Percentiles rank a stretch among this genome's conserved stretches.
Evolutionary conservation across 345 rosid species (phyloP).

Genomic region (Corchorus capsularis): DNA sequence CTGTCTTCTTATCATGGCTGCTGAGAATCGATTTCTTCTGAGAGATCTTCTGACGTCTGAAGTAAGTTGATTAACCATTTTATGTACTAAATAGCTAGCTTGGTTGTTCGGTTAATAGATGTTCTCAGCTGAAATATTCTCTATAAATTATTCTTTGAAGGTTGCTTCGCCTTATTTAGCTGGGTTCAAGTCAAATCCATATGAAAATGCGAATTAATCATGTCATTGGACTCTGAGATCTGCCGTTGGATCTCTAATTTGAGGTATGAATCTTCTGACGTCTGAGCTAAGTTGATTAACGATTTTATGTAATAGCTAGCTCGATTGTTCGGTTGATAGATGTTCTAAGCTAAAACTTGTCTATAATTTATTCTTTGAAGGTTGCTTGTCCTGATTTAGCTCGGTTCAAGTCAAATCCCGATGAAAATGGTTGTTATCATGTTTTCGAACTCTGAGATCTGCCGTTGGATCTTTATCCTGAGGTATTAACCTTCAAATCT

Average conservation of each 20-base stretch:
- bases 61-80: neutral
- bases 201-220: neutral
- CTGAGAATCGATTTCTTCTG: neutral
- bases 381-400: neutral
- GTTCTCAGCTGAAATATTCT: neutral
- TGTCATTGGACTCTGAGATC: neutral
- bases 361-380: conserved; percentile 1
- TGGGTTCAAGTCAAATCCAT: neutral
- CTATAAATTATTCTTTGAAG: conserved; percentile 2
- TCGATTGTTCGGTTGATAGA: neutral
- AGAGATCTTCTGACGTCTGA: neutral
- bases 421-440: neutral
- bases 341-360: neutral
- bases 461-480: neutral
- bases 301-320: neutral
- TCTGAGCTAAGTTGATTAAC: neutral
- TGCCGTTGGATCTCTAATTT: neutral
- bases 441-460: neutral
- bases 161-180: neutral
- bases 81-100: neutral
- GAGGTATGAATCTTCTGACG: too few relatives aligned
- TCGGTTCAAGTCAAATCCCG: neutral
- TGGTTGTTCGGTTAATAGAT: neutral
- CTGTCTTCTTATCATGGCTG: too few relatives aligned
- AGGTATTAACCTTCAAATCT: too few relatives aligned